Evolutionary conservation across 768 basidiomycete genomes (phyloP), one percentile per base, ranked within the genome.

Genomic region (Coprinopsis cinerea): DNA sequence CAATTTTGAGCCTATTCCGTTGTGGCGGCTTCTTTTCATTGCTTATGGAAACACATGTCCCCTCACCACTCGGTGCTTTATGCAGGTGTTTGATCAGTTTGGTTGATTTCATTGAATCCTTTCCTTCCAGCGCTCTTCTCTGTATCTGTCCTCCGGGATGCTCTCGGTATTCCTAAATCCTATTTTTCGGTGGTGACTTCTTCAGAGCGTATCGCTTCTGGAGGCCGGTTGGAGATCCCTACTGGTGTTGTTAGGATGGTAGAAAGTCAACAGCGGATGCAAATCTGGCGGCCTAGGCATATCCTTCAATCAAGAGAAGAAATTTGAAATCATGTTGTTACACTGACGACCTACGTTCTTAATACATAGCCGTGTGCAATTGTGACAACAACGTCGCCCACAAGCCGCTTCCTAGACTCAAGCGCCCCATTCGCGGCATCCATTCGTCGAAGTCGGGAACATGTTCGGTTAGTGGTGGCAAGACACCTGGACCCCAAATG

Each of bases 291-390:
- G n/a, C n/a, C n/a, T n/a, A n/a, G n/a, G n/a, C n/a, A 27, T 28
- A 13, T 7, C 44, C 4, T 45, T 45, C 28, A 30, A 45, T 32
- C 44, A 45, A 32, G 57, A 20, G 86, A 83, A 65, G 49, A 88
- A 83, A 65, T 82, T 85, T 0, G 96, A 93, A 67, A 97, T 96
- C 64, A n/a, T n/a, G 68, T 62, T 34, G 75, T 84, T 9, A 72
- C 77, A 28, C 61, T 97, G 47, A 53, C 67, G 3, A 90, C 84
- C 20, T 98, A 98, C 65, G 67, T 85, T 18, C 48, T 71, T 28
- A 93, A 91, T 1, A n/a, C n/a, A n/a, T n/a, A n/a, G n/a, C n/a
- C n/a, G n/a, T n/a, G n/a, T n/a, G n/a, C n/a, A n/a, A 76, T 97
- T 26, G 64, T 71, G 15, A 74, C 72, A 13, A 94, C 94, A 6